Evolutionary conservation across 2,329 filamentous ascomycete species (phyloP).

Genomic region (Microdochium paspali): DNA sequence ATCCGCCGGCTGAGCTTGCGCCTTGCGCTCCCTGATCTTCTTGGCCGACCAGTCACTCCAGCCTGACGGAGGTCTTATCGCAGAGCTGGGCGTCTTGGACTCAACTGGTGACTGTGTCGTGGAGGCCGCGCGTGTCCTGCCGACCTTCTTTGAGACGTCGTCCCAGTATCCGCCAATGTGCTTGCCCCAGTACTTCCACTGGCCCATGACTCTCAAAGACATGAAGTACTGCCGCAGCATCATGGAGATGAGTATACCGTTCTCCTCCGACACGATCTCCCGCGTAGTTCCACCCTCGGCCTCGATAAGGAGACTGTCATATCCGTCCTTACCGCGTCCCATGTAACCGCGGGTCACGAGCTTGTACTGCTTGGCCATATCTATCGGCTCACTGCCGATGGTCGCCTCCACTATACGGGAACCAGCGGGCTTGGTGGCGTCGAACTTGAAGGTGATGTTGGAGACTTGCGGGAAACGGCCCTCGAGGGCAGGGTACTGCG

Average conservation of each 20-base stretch:
- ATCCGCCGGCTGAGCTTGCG: neutral
- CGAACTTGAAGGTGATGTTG: conserved; percentile 68
- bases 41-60: neutral
- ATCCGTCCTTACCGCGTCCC: conserved; percentile 82
- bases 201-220: conserved; percentile 69
- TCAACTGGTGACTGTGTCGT: neutral
- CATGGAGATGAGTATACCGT: conserved; percentile 76
- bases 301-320: conserved; percentile 63
- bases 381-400: conserved; percentile 52
- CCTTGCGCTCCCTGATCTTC: neutral
- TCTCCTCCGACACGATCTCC: conserved; percentile 77
- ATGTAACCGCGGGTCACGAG: conserved; percentile 82
- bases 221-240: conserved; percentile 89
- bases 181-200: conserved; percentile 64
- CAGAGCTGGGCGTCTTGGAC: neutral
- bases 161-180: conserved; percentile 57
- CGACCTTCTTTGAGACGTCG: conserved; percentile 51
- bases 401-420: conserved; percentile 54
- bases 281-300: conserved; percentile 68
- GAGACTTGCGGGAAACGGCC: conserved; percentile 81
- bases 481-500: conserved; percentile 72
- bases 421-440: conserved; percentile 50
- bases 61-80: too few species aligned
- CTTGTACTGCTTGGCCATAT: conserved; percentile 55
- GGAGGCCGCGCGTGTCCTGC: conserved; percentile 32